Base-by-base conservation (phyloP, 805 yeast species). In the Saccharomycopsis sp. region DNA sequence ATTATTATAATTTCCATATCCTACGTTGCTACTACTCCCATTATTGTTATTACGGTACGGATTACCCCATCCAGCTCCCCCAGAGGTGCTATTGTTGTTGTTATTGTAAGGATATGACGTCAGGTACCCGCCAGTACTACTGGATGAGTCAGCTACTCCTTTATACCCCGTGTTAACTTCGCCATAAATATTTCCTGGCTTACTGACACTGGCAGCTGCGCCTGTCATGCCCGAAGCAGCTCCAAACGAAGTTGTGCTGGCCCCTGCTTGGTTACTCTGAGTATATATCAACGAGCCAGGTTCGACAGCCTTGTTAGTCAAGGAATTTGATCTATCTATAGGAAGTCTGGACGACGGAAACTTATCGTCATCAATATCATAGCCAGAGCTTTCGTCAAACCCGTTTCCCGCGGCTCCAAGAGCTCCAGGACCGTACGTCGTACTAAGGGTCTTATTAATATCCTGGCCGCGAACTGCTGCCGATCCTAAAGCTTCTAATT, bases 391-490 rank as follows among this genome's bases (percentile, higher is more conserved):
- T 17, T 42, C 51, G 15, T 51, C 29, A 9, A 25, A 25, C 15
- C 47, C 34, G 49, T 47, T 19, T n/a, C n/a, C 19, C 9, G 24
- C 42, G 9, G 22, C 34, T 12, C 34, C 19, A 29, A 3, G 25
- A 34, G 24, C 55, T 19, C 22, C 42, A n/a, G 12, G 15, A 24
- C 19, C 42, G 53, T 44, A 17, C 20, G 52, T 29, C 25, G 5
- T 34, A 24, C 54, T 44, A 17, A 52, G 22, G 24, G 58, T 51
- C 29, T 56, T 56, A 35, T 15, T 51, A 5, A 54, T 3, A 38
- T 55, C 59, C 20, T 62, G 64, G 22, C 63, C 64, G 35, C 58
- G 52, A 17, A 62, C 35, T 8, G 64, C 64, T 7, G 64, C 55
- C 5, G 59, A 49, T 14, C 64, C 64, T 17, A 62, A 56, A 3